These are phyloP conservation scores for Gossypium schwendimanii DNA, from an alignment of 441 rosid species.

Conservation along the genomic window DNA sequence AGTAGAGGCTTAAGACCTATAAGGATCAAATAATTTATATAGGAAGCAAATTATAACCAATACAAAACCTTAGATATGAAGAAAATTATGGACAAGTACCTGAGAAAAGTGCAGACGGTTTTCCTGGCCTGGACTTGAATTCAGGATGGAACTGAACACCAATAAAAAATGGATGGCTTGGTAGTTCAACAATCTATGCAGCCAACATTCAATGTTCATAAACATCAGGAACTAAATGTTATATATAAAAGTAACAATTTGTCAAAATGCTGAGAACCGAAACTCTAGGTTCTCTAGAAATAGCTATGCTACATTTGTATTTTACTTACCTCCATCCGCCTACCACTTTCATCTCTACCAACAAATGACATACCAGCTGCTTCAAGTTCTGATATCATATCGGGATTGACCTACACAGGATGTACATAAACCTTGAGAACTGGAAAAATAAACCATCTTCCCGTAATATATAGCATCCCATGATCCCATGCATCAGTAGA, in stretches of 20 bases:
- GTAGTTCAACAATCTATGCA: slow-evolving; percentile 75
- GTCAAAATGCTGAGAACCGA: neutral
- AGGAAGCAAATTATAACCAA: neutral
- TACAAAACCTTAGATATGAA: neutral
- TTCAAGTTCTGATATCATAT: slow-evolving; percentile 60
- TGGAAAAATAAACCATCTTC: neutral
- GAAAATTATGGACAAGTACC: slow-evolving; percentile 32
- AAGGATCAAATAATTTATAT: neutral
- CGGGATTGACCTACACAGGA: slow-evolving; percentile 69
- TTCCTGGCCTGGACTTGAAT: slow-evolving; percentile 87
- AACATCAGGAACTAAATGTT: neutral
- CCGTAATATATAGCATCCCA: neutral
- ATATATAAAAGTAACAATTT: neutral
- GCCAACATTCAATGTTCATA: slow-evolving; percentile 15
- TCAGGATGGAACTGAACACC: slow-evolving; percentile 97
- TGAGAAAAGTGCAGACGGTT: slow-evolving; percentile 73
- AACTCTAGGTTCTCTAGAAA: neutral
- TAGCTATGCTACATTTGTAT: neutral
- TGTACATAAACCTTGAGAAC: neutral
- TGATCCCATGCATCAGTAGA: neutral
- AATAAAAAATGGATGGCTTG: slow-evolving; percentile 69
- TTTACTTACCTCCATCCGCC: slow-evolving; percentile 73
- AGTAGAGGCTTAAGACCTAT: neutral
- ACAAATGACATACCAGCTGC: slow-evolving; percentile 71
- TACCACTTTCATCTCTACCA: slow-evolving; percentile 80